Evolutionary conservation across 768 basidiomycete species (phyloP).

Genomic region (Termitomyces sp.): DNA sequence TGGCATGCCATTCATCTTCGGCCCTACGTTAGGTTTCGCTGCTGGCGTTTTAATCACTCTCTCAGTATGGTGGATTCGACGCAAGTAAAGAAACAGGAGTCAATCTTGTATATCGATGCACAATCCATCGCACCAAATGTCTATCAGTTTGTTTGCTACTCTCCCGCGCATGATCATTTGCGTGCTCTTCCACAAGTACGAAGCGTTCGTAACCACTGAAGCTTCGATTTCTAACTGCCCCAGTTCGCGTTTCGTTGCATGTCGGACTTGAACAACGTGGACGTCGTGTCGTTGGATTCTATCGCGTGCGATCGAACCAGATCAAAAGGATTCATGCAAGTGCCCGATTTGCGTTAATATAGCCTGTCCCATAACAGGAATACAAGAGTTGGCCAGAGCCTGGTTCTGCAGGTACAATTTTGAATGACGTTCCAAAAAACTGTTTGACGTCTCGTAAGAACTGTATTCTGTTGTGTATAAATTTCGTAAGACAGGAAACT

Average conservation of each 20-base stretch:
- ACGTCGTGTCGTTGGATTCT: background rate
- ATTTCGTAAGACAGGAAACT: background rate
- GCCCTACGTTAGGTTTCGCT: constrained; percentile 29
- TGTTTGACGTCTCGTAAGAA: constrained; percentile 78
- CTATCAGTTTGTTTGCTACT: background rate
- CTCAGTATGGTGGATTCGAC: constrained; percentile 17
- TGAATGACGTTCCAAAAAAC: constrained; percentile 92
- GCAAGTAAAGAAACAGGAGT: constrained; percentile 18
- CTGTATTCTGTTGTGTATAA: constrained; percentile 60
- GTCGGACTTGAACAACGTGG: background rate
- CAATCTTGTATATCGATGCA: background rate
- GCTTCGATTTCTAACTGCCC: background rate
- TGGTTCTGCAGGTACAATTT: constrained; percentile 61
- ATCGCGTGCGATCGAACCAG: background rate
- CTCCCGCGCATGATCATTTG: background rate
- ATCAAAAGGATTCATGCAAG: constrained; percentile 34
- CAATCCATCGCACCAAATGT: background rate
- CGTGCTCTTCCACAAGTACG: background rate
- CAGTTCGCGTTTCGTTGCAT: background rate
- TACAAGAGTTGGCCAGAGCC: constrained; percentile 62
- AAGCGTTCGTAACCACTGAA: background rate
- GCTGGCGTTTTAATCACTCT: constrained; percentile 35
- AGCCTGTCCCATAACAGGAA: constrained; percentile 91
- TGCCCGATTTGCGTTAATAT: constrained; percentile 81
- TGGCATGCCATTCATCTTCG: constrained; percentile 25